Evolutionary conservation across 192 early-diverging fungal species (phyloP).

Genomic region (Backusella westeae): DNA sequence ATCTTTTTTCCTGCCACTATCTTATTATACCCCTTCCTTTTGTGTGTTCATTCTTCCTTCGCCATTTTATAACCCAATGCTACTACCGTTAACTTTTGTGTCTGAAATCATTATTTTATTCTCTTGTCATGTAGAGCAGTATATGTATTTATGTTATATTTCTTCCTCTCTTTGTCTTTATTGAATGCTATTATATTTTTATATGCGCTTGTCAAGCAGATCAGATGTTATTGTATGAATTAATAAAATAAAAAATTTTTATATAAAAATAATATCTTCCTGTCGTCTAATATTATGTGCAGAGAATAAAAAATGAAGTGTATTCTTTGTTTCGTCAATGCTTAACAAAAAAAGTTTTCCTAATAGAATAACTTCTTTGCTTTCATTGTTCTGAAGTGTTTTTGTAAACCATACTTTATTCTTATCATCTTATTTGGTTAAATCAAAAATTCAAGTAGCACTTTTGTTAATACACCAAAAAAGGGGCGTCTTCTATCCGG

Average conservation of each 20-base stretch:
- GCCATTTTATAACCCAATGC: background rate
- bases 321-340: background rate
- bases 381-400: background rate
- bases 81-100: background rate
- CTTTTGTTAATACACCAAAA: background rate
- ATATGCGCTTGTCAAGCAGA: background rate
- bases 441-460: background rate
- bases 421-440: background rate
- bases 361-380: background rate
- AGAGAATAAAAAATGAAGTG: background rate
- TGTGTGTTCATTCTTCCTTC: background rate
- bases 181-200: slow-evolving; percentile 1
- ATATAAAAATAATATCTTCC: background rate
- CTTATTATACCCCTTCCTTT: background rate
- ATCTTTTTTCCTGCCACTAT: background rate
- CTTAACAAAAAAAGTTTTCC: background rate
- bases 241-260: background rate
- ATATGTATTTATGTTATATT: background rate
- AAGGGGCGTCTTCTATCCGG: background rate
- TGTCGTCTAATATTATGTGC: background rate
- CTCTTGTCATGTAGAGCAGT: background rate
- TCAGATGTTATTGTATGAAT: background rate
- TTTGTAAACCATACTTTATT: background rate
- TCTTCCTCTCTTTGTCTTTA: background rate
- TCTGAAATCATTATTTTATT: background rate